Base-by-base conservation (phyloP, 495 filamentous ascomycete genomes). In the Talaromyces ruber region DNA sequence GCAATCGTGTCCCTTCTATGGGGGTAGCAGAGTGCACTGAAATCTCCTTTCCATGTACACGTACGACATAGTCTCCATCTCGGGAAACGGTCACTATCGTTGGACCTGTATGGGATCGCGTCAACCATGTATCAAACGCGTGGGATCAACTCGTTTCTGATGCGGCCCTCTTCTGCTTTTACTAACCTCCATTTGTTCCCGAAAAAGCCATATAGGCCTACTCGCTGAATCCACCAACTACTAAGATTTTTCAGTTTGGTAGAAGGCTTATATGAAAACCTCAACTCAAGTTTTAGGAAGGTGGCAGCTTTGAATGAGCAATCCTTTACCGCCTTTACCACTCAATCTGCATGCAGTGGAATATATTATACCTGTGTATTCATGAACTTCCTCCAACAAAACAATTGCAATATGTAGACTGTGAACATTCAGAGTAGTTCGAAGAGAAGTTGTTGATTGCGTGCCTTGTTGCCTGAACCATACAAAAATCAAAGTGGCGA, bases 21-120 rank as follows among this genome's bases (percentile, higher is more conserved):
- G 14, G 68, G 64, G 30, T 68, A 64, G 53, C 72, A 14, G 75
- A 71, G 47, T 77, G 74, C 14, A 78, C 59, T 22, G 74, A 39
- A n/a, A 79, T 61, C 22, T 75, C 73, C 59, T 75, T 80, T 2
- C 67, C 72, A 58, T 64, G 68, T 6, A 74, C 14, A 16, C 73
- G 76, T 24, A 69, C 65, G 59, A 69, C 72, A 63, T 71, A 74
- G 18, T 70, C 57, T 1, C 76, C 76, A 32, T 54, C 34, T 7
- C 25, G 53, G 4, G 61, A 63, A 30, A 63, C 37, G 22, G 39
- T 58, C 18, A 63, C 26, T 34, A 51, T 34, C 32, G 39, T 28
- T 30, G 52, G 8, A 29, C 37, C 61, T 63, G 25, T 26, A 21
- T 30, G 22, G 54, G 14, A 51, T n/a, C 14, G 25, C 18, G 29